These are phyloP conservation scores for Cystobasidium ongulense DNA, from an alignment of 768 basidiomycete genomes.

Conservation along the genomic window DNA sequence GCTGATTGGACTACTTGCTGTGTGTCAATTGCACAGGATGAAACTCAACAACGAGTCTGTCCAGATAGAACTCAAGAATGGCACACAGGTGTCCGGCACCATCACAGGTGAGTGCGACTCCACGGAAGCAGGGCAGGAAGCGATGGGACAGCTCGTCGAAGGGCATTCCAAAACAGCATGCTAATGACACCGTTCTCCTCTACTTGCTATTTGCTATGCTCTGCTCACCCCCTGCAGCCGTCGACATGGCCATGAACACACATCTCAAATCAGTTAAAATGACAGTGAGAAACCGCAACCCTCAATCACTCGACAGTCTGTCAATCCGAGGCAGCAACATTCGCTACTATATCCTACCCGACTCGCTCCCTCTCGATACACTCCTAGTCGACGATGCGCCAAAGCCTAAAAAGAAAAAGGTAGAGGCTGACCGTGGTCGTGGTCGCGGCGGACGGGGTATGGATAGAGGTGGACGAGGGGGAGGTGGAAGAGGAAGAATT, in stretches of 20 bases:
- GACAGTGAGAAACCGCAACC: conserved; percentile 82
- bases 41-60: conserved; percentile 99
- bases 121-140: conserved; percentile 91
- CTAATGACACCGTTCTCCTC: background rate
- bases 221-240: conserved; percentile 53
- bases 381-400: conserved; percentile 95
- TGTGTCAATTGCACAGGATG: conserved; percentile 66
- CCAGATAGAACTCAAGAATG: conserved; percentile 96
- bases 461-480: background rate
- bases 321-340: conserved; percentile 96
- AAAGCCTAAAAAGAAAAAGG: conserved; percentile 88
- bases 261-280: conserved; percentile 77
- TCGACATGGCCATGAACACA: conserved; percentile 99
- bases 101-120: conserved; percentile 76
- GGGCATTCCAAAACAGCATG: conserved; percentile 40
- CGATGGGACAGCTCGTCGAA: too few species aligned
- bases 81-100: conserved; percentile 86
- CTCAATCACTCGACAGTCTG: conserved; percentile 73
- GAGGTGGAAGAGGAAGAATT: conserved; percentile 25
- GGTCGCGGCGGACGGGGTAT: conserved; percentile 13
- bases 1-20: background rate
- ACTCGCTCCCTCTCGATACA: conserved; percentile 90
- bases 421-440: conserved; percentile 47
- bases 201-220: too few species aligned
- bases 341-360: conserved; percentile 94